Base-by-base conservation (phyloP, 345 rosid species). In the Eutrema japonicum region DNA sequence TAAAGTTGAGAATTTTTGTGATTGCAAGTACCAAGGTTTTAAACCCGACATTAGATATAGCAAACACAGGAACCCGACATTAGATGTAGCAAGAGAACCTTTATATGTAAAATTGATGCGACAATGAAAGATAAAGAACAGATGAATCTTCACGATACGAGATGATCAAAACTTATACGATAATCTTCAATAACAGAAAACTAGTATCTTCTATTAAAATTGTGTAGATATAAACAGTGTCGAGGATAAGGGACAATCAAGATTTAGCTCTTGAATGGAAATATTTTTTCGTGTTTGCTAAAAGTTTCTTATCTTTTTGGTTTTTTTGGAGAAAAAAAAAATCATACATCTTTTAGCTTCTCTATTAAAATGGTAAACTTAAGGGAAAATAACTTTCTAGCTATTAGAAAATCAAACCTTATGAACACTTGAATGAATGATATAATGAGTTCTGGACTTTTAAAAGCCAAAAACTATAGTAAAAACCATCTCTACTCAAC, bases 401-500 rank as follows among this genome's bases (percentile, higher is more conserved):
- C 8, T 37, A 47, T 12, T 8, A 38, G 5, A 14, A 59, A 6
- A 16, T 13, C 14, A 58, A 30, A 59, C 4, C 12, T 26, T 42
- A 4, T 5, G 35, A 45, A 12, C 52, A 52, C 12, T 40, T n/a
- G 41, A 53, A 32, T 29, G 52, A 53, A 48, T n/a, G 32, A 47
- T 2, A 10, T 38, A 45, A 22, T 47, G 40, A 26, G 49, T 59
- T 59, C 16, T 38, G 51, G 41, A 50, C 13, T 71, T 71, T 4
- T 9, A 43, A 14, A 61, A 36, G 32, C 57, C 30, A 32, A 45
- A 8, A 13, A 36, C 22, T 14, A 11, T 16, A 38, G 27, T 14
- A 47, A 48, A 56, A 37, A 27, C 14, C 76, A 72, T 64, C 61
- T 12, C 14, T 38, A 72, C 7, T 22, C 18, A 53, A 72, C 62